These are phyloP conservation scores for Ustilago hordei DNA, from an alignment of 1,284 basidiomycete species.

Conservation along the genomic window DNA sequence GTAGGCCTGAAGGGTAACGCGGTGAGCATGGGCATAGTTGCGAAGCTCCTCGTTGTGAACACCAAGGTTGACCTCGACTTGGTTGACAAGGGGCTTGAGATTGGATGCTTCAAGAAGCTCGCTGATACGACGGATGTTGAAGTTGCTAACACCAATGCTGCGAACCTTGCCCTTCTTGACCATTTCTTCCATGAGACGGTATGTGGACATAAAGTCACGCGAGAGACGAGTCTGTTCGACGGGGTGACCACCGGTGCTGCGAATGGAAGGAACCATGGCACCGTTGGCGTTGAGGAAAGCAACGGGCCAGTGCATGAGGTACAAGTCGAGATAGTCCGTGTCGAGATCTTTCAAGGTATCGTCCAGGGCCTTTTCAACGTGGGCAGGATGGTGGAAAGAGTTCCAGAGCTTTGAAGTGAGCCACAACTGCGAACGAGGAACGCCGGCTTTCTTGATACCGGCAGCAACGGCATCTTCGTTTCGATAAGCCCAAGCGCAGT, in stretches of 20 bases:
- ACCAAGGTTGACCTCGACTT: slow-evolving; percentile 65
- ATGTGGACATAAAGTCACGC: slow-evolving; percentile 56
- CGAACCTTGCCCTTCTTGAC: slow-evolving; percentile 66
- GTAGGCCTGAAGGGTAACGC: slow-evolving; percentile 61
- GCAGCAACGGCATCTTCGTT: slow-evolving; percentile 89
- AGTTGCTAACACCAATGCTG: slow-evolving; percentile 75
- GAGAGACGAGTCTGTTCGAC: slow-evolving; percentile 78
- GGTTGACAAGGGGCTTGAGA: slow-evolving; percentile 63
- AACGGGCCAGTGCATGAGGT: slow-evolving; percentile 80
- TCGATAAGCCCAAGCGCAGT: slow-evolving; percentile 65
- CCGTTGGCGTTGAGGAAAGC: slow-evolving; percentile 62
- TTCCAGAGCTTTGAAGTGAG: slow-evolving; percentile 86
- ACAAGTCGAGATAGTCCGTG: slow-evolving; percentile 82
- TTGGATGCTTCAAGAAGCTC: slow-evolving; percentile 45
- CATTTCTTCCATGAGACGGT: slow-evolving; percentile 63
- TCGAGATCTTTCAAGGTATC: slow-evolving; percentile 80
- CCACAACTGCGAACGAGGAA: slow-evolving; percentile 83
- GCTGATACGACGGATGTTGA: slow-evolving; percentile 63
- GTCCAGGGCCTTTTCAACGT: slow-evolving; percentile 73
- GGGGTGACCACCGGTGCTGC: slow-evolving; percentile 68
- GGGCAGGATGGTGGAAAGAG: slow-evolving; percentile 75
- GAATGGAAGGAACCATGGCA: slow-evolving; percentile 53
- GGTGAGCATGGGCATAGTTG: slow-evolving; percentile 73
- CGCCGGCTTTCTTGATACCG: slow-evolving; percentile 79
- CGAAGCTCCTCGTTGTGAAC: slow-evolving; percentile 82